Base-by-base conservation (phyloP, 83 land plant genomes). In the Picea abies region DNA sequence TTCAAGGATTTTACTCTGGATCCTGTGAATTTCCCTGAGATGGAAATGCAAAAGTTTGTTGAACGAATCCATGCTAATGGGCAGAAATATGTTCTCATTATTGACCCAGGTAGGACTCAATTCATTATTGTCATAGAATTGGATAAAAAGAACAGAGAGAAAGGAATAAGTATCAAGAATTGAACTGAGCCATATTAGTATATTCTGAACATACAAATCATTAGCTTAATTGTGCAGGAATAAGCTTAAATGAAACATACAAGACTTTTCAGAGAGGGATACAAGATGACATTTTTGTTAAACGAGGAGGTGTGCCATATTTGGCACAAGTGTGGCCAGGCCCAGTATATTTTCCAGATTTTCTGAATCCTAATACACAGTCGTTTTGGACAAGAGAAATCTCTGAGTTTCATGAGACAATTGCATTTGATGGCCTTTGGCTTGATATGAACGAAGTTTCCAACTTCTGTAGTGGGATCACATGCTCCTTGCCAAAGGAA, bases 361-460 rank as follows among this genome's bases (percentile, higher is more conserved):
- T 95, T 82, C 77, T 91, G 5, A 90, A 94, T 82, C 99, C 98
- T 5, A 83, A 83, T 0, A 75, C 82, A 20, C 79, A 44, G 7
- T 69, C 73, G 1, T 97, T 81, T 83, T 97, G 96, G 98, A 69
- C 63, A 26, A 15, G 58, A 4, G 99, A 97, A 84, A 91, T 95
- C 83, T 81, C 85, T 5, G 78, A 80, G 16, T 97, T 97, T 82
- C 89, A 82, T 19, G 44, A 88, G 32, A 32, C 81, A 25, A 77
- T 97, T 17, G 94, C 96, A 0, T 78, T 94, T 52, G 99, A 95
- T 81, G 99, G 98, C 63, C 88, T 95, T 11, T 97, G 98, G 98
- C 85, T 97, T 35, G 99, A 97, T 89, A 95, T 97, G 98, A 97
- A 97, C 58, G 98, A 97, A 87, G 68, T 88, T 10, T 91, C 99